A percentile compares a stretch with the other conserved stretches of the same genome.
Conservation (phyloP, 2,329 filamentous ascomycete species). For the Reticulascus tulasneorum region DNA sequence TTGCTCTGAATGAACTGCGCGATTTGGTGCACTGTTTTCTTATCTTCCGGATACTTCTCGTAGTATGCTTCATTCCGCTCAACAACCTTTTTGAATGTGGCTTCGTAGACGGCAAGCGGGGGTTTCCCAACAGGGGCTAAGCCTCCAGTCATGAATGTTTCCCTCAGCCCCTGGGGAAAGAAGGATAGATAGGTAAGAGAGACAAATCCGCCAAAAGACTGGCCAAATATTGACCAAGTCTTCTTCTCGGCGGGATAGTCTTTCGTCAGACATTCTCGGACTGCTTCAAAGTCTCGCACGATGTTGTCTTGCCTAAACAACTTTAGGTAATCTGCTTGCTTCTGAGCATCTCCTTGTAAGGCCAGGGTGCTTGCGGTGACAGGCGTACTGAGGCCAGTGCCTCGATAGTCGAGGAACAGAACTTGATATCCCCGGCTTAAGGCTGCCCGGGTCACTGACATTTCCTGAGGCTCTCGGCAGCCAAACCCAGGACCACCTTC, state of each 20-base stretch:
- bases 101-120: constrained; percentile 71
- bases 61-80: constrained; percentile 79
- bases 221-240: constrained; percentile 83
- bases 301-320: constrained; percentile 87
- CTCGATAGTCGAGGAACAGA: constrained; percentile 85
- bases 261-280: constrained; percentile 69
- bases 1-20: constrained; percentile 58
- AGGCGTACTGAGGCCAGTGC: constrained; percentile 79
- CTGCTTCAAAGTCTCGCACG: constrained; percentile 82
- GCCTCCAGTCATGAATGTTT: constrained; percentile 82
- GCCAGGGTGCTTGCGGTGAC: constrained; percentile 70
- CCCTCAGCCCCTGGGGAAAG: constrained; percentile 71
- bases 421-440: constrained; percentile 80
- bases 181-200: constrained; percentile 78
- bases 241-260: constrained; percentile 65
- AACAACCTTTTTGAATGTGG: constrained; percentile 65
- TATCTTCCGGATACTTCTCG: constrained; percentile 78
- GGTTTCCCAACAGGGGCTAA: constrained; percentile 70
- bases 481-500: constrained; percentile 84
- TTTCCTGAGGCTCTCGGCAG: constrained; percentile 70
- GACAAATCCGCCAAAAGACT: constrained; percentile 91
- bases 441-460: constrained; percentile 64
- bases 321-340: constrained; percentile 77
- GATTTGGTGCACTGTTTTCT: constrained; percentile 62
- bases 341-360: constrained; percentile 56